phyloP scores from a whole-genome alignment of 306 rosid genomes.

The Ammopiptanthus mongolicus region DNA sequence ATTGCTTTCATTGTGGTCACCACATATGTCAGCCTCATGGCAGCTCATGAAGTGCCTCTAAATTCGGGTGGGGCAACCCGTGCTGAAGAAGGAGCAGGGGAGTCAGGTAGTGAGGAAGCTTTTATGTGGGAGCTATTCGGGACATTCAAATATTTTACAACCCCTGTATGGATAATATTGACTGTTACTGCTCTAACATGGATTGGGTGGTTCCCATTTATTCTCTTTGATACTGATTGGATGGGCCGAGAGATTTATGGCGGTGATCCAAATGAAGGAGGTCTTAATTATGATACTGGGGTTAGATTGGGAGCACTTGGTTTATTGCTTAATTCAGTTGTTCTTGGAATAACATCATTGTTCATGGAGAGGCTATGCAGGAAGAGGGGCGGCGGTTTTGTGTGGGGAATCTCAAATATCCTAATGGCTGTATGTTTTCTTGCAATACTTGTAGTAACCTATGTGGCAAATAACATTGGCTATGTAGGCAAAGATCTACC shows the following conservation, averaged over 20 bases:
- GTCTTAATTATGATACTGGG: constrained; percentile 62
- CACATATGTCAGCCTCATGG: constrained; percentile 59
- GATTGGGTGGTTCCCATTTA: constrained; percentile 97
- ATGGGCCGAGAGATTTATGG: constrained; percentile 99
- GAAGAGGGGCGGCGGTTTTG: constrained; percentile 85
- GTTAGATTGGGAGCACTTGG: constrained; percentile 96
- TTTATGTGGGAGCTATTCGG: constrained; percentile 90
- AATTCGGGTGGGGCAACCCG: constrained; percentile 33
- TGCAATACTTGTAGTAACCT: constrained; percentile 62
- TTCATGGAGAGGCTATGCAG: constrained; percentile 89
- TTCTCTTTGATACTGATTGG: constrained; percentile 96
- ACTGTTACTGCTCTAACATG: constrained; percentile 84
- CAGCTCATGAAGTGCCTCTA: constrained; percentile 73
- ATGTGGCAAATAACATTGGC: constrained; percentile 59
- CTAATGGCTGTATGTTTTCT: constrained; percentile 74
- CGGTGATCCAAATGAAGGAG: constrained; percentile 83
- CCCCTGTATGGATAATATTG: constrained; percentile 67
- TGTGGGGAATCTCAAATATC: constrained; percentile 89
- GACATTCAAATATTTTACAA: constrained; percentile 75
- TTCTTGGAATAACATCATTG: constrained; percentile 86
- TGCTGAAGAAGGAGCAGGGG: constrained; percentile 50
- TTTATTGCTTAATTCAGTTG: constrained; percentile 79
- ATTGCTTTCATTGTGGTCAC: constrained; percentile 61
- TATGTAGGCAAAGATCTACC: constrained; percentile 47
- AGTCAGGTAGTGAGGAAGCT: constrained; percentile 55